Evolutionary conservation across 2,329 filamentous ascomycete genomes (phyloP), one percentile per base, ranked within the genome.

Genomic region (Trichoderma arundinaceum): DNA sequence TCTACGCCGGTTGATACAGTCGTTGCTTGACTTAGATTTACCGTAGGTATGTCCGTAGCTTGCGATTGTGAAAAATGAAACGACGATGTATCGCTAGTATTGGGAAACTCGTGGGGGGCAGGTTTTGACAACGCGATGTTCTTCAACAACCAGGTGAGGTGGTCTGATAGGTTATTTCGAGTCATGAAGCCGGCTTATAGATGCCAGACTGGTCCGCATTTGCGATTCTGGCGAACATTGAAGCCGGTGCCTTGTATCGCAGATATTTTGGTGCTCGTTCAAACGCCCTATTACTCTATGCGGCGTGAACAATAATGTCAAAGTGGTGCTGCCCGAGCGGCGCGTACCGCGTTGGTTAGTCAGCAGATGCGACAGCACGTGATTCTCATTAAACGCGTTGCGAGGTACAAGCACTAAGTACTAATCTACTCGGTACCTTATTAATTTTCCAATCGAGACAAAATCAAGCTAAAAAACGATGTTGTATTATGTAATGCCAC

Each of bases 111-210:
- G 69, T 76, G 77, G 67, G 73, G 75, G 65, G 77, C 77, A 66
- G 79, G 79, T 73, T 76, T 77, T 70, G 75, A 76, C 71, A 77
- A 73, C 65, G 77, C 73, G 71, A 78, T 75, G 74, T 84, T 83
- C 71, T 79, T 79, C 71, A 86, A 73, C 72, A 88, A 79, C 85
- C 85, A 88, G 71, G 82, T 78, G 71, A 88, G 77, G 74, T 88
- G 83, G 73, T 84, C 81, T 71, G 77, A 75, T 67, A 88, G 80
- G 73, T 88, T 88, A 77, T 87, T 86, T 74, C 83, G 84, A 79
- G 85, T 88, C 85, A 88, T 88, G 79, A 83, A 83, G 79, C 74
- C 80, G 76, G 76, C 71, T 67, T 62, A 43, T 41, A 59, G 60
- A 53, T 69, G 66, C 69, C 71, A 69, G 68, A 69, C 66, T 59